These are phyloP conservation scores for Pichia sp. DNA, from an alignment of 1,139 yeast genomes.

Conservation along the genomic window DNA sequence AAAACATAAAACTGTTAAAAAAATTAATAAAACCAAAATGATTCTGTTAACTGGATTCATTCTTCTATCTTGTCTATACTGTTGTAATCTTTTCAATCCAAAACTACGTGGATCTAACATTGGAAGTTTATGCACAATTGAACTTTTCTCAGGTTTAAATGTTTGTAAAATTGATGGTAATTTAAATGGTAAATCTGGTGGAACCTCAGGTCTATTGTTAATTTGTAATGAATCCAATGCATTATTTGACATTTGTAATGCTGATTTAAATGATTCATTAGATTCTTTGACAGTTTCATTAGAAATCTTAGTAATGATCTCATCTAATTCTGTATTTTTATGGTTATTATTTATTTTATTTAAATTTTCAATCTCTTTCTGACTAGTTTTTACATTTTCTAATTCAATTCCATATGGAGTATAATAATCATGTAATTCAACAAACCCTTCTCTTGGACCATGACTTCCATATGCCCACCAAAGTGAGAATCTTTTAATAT, in stretches of 20 bases:
- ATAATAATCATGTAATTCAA: constrained; percentile 35
- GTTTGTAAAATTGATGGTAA: constrained; percentile 36
- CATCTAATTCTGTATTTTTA: constrained; percentile 12
- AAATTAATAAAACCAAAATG: constrained; percentile 40
- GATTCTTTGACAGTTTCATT: constrained; percentile 29
- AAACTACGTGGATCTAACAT: constrained; percentile 45
- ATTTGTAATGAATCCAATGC: constrained; percentile 13
- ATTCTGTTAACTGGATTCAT: constrained; percentile 53
- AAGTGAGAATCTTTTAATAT: constrained; percentile 47
- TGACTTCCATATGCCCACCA: constrained; percentile 59
- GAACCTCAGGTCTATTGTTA: constrained; percentile 23
- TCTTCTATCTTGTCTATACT: constrained; percentile 40
- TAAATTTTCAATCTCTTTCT: background rate
- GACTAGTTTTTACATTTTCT: background rate
- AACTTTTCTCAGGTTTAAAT: constrained; percentile 27
- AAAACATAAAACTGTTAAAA: constrained; percentile 41
- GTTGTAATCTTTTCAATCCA: constrained; percentile 40
- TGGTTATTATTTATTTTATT: background rate
- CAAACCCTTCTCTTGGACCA: constrained; percentile 56
- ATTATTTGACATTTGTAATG: constrained; percentile 12
- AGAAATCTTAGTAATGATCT: constrained; percentile 31
- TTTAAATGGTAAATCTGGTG: constrained; percentile 54
- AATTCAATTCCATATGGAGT: constrained; percentile 20
- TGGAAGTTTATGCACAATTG: constrained; percentile 30
- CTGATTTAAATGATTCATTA: constrained; percentile 11